Percentiles rank a stretch among this genome's conserved stretches.
These are phyloP conservation scores for Parafenestella ontariensis DNA, from an alignment of 2,329 filamentous ascomycete species.

Conservation along the genomic window DNA sequence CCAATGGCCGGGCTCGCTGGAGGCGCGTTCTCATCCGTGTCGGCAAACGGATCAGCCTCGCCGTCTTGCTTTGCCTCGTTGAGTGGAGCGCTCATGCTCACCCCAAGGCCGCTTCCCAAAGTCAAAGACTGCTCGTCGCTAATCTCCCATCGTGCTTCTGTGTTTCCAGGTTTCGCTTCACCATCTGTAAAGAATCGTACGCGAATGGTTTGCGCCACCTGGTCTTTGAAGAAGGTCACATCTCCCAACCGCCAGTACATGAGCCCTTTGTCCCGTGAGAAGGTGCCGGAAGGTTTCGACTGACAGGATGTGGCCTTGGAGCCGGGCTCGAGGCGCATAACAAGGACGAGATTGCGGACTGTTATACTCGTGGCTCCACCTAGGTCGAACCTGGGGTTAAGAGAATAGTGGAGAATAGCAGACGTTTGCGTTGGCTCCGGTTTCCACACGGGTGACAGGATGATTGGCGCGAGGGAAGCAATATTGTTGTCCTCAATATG, in stretches of 20 bases:
- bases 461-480: conserved; percentile 71
- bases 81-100: conserved; percentile 47
- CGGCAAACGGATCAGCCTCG: conserved; percentile 74
- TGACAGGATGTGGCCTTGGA: conserved; percentile 71
- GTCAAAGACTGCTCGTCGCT: conserved; percentile 55
- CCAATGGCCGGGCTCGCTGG: conserved; percentile 31
- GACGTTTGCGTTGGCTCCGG: conserved; percentile 84
- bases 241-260: conserved; percentile 85
- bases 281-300: conserved; percentile 80
- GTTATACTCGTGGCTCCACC: conserved; percentile 56
- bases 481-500: conserved; percentile 67
- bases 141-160: conserved; percentile 86
- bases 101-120: conserved; percentile 69
- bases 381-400: conserved; percentile 73
- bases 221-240: conserved; percentile 67
- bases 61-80: conserved; percentile 52
- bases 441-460: conserved; percentile 81
- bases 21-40: conserved; percentile 55
- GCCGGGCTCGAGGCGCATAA: conserved; percentile 71
- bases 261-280: conserved; percentile 76
- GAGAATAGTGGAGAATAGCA: conserved; percentile 80
- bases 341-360: conserved; percentile 76
- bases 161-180: conserved; percentile 72
- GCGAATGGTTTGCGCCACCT: conserved; percentile 74
- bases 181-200: conserved; percentile 81